These are phyloP conservation scores for Marvania coccoides DNA, from an alignment of 139 green algal species.

Conservation along the genomic window DNA sequence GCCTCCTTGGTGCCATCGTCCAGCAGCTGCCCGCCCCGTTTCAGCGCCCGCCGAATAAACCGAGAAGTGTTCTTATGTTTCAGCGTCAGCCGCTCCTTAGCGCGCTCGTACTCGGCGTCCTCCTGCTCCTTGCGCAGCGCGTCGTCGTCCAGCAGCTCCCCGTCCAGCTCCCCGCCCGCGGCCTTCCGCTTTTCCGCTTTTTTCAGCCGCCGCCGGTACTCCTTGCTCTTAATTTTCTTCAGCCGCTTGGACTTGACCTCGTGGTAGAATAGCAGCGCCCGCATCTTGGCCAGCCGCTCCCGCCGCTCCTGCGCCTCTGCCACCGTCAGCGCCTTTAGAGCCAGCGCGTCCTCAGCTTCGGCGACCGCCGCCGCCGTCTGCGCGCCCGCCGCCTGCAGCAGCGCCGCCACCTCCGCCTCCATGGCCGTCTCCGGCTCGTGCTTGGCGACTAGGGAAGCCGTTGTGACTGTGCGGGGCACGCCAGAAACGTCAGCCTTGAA, in stretches of 20 bases:
- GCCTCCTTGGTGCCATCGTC: constrained; percentile 61
- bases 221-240: constrained; percentile 84
- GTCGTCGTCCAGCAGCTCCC: constrained; percentile 25
- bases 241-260: constrained; percentile 83
- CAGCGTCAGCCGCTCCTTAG: constrained; percentile 86
- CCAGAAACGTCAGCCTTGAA: constrained; percentile 47
- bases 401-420: constrained; percentile 78
- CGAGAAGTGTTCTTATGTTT: constrained; percentile 86
- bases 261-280: constrained; percentile 84
- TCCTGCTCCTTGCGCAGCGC: constrained; percentile 23
- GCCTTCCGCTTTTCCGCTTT: constrained; percentile 36
- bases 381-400: constrained; percentile 62
- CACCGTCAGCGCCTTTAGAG: constrained; percentile 57
- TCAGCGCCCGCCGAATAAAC: constrained; percentile 81
- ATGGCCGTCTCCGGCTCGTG: constrained; percentile 54
- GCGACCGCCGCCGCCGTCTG: constrained; percentile 39
- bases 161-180: background rate
- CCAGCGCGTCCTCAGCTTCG: constrained; percentile 65
- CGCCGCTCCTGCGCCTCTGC: constrained; percentile 68
- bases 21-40: constrained; percentile 51
- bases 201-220: constrained; percentile 44
- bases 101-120: constrained; percentile 68
- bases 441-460: constrained; percentile 55
- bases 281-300: constrained; percentile 68
- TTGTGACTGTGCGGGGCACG: constrained; percentile 25